These are phyloP conservation scores for Lumnitzera littorea DNA, from an alignment of 345 rosid species.

Conservation along the genomic window DNA sequence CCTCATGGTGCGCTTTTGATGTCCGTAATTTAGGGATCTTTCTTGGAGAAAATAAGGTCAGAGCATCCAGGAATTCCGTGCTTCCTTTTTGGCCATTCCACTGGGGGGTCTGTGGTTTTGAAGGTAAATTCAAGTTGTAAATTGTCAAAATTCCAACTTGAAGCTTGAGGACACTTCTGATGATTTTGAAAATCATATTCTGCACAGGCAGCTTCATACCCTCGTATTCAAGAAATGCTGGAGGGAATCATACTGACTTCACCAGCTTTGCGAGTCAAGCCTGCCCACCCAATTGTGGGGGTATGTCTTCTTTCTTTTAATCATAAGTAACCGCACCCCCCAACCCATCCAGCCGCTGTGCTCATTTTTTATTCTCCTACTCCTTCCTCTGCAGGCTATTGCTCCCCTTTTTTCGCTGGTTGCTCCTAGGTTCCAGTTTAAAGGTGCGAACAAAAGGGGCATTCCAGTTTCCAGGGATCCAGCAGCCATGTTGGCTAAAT, in stretches of 20 bases:
- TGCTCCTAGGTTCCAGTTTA: conserved; percentile 59
- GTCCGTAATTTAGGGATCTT: conserved; percentile 42
- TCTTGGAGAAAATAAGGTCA: conserved; percentile 70
- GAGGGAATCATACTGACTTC: conserved; percentile 84
- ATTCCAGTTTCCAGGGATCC: conserved; percentile 88
- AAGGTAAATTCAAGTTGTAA: conserved; percentile 35
- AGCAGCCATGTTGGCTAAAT: conserved; percentile 67
- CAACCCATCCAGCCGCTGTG: too few relatives aligned
- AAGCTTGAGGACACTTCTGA: too few relatives aligned
- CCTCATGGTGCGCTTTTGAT: too few relatives aligned
- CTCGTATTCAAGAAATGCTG: conserved; percentile 50
- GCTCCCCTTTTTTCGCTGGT: conserved; percentile 75
- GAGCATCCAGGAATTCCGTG: conserved; percentile 83
- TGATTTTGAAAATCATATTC: background rate
- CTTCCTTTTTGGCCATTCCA: conserved; percentile 97
- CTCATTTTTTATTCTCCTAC: background rate
- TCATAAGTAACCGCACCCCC: too few relatives aligned
- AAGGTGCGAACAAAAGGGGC: conserved; percentile 81
- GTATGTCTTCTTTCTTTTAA: conserved; percentile 26
- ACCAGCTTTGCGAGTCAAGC: conserved; percentile 93
- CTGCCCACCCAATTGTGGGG: conserved; percentile 97
- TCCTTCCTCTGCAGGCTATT: conserved; percentile 39
- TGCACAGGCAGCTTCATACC: conserved; percentile 62
- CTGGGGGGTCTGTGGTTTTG: conserved; percentile 97
- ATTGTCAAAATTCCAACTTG: too few relatives aligned